Conservation (phyloP, 202 grass and related monocot species). For the Setaria italica region DNA sequence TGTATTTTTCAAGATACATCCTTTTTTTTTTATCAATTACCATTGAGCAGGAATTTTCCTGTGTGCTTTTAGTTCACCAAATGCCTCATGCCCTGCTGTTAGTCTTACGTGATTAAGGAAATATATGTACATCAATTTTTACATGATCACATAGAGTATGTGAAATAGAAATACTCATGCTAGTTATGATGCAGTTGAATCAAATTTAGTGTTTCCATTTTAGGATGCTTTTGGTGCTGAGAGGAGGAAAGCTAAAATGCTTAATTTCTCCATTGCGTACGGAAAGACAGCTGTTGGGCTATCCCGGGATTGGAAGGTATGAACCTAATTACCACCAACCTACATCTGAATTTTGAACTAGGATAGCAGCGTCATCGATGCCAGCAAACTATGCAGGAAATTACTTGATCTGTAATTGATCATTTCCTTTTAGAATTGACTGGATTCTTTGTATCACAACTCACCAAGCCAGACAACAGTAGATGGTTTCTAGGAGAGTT, state of each 20-base stretch:
- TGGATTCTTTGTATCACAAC: background rate
- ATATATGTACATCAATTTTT: background rate
- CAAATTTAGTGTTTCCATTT: constrained; percentile 35
- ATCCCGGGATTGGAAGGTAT: constrained; percentile 94
- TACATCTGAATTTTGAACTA: constrained; percentile 33
- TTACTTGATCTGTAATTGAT: background rate
- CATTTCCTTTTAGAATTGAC: constrained; percentile 12
- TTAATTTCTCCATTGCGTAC: constrained; percentile 97
- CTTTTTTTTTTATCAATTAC: constrained; percentile 5
- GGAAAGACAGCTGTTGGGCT: constrained; percentile 87
- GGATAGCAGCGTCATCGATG: background rate
- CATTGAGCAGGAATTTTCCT: constrained; percentile 18
- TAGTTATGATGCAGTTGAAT: constrained; percentile 11
- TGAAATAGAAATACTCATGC: background rate
- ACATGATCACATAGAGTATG: background rate
- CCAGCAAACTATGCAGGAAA: background rate
- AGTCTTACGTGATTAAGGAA: background rate
- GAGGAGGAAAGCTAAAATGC: constrained; percentile 96
- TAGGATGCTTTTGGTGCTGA: constrained; percentile 91
- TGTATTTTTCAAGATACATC: constrained; percentile 5
- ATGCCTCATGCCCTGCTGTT: background rate
- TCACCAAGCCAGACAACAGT: background rate
- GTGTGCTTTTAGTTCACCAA: background rate
- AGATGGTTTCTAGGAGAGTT: background rate
- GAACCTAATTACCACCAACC: constrained; percentile 16